Conservation (phyloP, 257 asterid species). For the Vinca minor region DNA sequence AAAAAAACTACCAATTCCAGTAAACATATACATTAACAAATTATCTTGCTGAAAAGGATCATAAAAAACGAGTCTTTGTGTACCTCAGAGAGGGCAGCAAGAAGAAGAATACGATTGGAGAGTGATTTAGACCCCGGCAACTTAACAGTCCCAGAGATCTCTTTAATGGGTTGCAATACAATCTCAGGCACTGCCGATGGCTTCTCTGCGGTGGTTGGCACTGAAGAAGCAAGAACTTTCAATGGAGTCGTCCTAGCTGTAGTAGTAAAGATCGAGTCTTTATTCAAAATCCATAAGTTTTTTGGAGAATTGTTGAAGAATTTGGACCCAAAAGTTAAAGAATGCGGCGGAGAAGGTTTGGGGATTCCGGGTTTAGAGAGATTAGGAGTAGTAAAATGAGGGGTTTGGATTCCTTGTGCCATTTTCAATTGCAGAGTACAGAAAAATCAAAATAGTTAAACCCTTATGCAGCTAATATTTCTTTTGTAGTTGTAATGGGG, state of each 20-base stretch:
- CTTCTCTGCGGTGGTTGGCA: slow-evolving; percentile 65
- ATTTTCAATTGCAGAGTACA: slow-evolving; percentile 32
- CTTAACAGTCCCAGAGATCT: slow-evolving; percentile 85
- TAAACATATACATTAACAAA: no score
- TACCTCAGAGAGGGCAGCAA: slow-evolving; percentile 97
- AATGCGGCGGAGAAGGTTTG: slow-evolving; percentile 36
- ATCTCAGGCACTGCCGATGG: slow-evolving; percentile 74
- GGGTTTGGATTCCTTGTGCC: slow-evolving; percentile 42
- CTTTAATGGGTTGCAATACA: slow-evolving; percentile 77
- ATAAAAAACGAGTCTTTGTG: background rate
- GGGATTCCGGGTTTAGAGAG: slow-evolving; percentile 25
- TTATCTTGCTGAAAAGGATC: no score
- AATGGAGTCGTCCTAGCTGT: slow-evolving; percentile 22
- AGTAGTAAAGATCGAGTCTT: slow-evolving; percentile 38
- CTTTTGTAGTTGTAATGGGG: no score
- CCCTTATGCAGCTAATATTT: no score
- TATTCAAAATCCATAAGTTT: slow-evolving; percentile 33
- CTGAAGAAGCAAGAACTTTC: slow-evolving; percentile 59
- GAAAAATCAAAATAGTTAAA: slow-evolving; percentile 27
- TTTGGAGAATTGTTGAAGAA: slow-evolving; percentile 34
- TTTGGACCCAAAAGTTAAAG: slow-evolving; percentile 48
- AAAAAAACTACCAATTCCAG: no score
- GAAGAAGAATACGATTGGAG: slow-evolving; percentile 90
- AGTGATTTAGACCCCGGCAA: slow-evolving; percentile 97
- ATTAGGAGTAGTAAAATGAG: slow-evolving; percentile 31